A percentile compares a stretch with the other conserved stretches of the same genome.
phyloP scores from a whole-genome alignment of 768 basidiomycete genomes.

The Mrakia gelida region DNA sequence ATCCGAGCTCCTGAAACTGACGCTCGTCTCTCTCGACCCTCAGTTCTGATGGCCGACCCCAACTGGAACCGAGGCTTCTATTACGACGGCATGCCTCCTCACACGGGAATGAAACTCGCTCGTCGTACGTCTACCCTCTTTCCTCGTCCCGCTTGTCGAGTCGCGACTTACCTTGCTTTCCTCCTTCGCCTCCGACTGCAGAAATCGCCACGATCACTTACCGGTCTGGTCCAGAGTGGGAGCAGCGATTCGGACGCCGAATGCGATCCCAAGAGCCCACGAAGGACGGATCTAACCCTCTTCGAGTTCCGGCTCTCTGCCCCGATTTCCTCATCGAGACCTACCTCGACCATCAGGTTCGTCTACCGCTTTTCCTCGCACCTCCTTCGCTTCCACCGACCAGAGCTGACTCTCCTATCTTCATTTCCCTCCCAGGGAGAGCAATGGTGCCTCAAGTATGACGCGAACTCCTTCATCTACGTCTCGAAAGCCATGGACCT shows the following conservation, averaged over 20 bases:
- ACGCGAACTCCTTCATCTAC: slow-evolving; percentile 98
- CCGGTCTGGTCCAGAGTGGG: slow-evolving; percentile 98
- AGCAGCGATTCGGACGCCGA: slow-evolving; percentile 82
- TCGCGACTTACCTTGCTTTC: neutral
- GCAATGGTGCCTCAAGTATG: slow-evolving; percentile 96
- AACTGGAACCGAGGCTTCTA: slow-evolving; percentile 99
- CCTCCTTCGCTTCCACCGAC: neutral
- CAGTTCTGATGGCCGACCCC: slow-evolving; percentile 98
- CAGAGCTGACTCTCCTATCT: neutral
- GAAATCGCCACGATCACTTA: slow-evolving; percentile 99
- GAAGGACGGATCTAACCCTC: slow-evolving; percentile 35
- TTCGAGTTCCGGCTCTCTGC: slow-evolving; percentile 66
- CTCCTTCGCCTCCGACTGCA: slow-evolving; percentile 41
- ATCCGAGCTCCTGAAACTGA: neutral
- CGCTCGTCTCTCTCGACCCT: neutral
- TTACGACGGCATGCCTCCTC: slow-evolving; percentile 90
- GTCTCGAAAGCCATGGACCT: slow-evolving; percentile 99
- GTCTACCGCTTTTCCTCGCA: slow-evolving; percentile 30
- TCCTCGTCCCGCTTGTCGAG: neutral
- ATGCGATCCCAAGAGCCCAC: slow-evolving; percentile 41
- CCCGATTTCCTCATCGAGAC: slow-evolving; percentile 99
- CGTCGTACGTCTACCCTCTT: slow-evolving; percentile 60
- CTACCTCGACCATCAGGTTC: slow-evolving; percentile 84
- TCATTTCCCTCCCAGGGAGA: slow-evolving; percentile 61
- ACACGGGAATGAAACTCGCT: slow-evolving; percentile 97